phyloP scores from a whole-genome alignment of 2,329 filamentous ascomycete species.

The Aspergillus aculeatus region DNA sequence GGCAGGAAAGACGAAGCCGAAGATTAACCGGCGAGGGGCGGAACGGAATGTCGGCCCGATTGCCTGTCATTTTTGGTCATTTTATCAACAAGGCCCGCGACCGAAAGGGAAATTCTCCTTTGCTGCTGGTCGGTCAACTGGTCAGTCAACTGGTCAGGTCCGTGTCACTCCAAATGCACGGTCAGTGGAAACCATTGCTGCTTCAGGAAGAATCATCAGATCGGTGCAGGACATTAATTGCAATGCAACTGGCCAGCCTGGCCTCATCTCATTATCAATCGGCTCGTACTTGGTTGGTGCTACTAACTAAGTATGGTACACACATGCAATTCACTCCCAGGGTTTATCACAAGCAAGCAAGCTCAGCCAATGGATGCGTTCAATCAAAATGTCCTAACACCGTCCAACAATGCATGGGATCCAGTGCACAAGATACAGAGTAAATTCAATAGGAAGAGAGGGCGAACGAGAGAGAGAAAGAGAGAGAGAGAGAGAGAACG shows the following conservation, averaged over 20 bases:
- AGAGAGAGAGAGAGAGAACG: background rate
- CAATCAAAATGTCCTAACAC: constrained; percentile 19
- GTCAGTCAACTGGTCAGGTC: too few relatives aligned
- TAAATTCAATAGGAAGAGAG: constrained; percentile 15
- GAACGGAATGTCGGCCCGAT: constrained; percentile 22
- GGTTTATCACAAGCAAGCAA: background rate
- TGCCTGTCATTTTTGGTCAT: background rate
- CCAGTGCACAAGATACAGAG: constrained; percentile 10
- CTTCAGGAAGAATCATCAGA: too few relatives aligned
- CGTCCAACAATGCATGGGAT: constrained; percentile 23
- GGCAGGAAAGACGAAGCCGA: constrained; percentile 18
- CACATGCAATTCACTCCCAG: background rate
- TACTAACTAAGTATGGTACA: background rate
- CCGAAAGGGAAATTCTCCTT: background rate
- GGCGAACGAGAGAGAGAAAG: constrained; percentile 7
- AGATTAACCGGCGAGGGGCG: constrained; percentile 26
- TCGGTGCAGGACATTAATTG: background rate
- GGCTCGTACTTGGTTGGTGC: background rate
- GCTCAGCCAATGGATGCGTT: background rate
- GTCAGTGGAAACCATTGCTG: too few relatives aligned
- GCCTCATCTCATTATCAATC: background rate
- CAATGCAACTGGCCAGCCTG: background rate
- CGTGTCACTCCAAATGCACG: too few relatives aligned
- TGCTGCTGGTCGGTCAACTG: background rate
- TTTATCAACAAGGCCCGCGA: background rate